Evolutionary conservation across 1,284 basidiomycete genomes (phyloP), one percentile per base, ranked within the genome.

Genomic region (Megacollybia platyphylla): DNA sequence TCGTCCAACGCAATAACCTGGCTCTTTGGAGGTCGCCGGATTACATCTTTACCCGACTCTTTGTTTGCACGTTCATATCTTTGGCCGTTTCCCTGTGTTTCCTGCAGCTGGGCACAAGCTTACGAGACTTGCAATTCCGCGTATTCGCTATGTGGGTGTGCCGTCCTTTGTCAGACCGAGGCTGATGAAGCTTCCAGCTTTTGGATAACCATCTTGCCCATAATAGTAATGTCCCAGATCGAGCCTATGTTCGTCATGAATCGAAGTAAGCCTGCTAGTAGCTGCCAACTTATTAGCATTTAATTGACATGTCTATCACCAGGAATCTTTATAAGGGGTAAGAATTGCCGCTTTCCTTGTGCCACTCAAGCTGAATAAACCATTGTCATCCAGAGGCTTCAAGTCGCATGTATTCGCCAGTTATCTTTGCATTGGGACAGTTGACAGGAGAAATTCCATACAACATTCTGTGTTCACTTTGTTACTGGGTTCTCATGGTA

Each of bases 231-330:
- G 69, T 63, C 72, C 2, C 84, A 87, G 59, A 80, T 92, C 45
- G 83, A 90, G 60, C 88, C 90, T 0, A 62, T 87, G 64, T 94
- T 89, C 68, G 86, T 94, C 54, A 68, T 81, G 61, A 85, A 85
- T 47, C 68, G 89, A 58, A 67, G 77, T 68, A 52, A 45, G 68
- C 60, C 18, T 17, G 35, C 32, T 11, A 36, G 38, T 34, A 13
- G 15, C 11, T 15, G 31, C 6, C 30, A 31, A 8, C 8, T 4
- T 34, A 11, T 15, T 6, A 34, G 3, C 31, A 34, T 24, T 1
- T 5, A 24, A 24, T 5, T 24, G 20, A 24, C 5, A 24, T 24
- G 20, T 3, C 20, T 24, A 24, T 24, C 20, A 4, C 20, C 20
- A 24, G 20, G 31, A 34, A 34, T 34, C 31, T 34, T 15, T 7